Evolutionary conservation across 768 basidiomycete genomes (phyloP).

Genomic region (Leucosporidium yakuticum): DNA sequence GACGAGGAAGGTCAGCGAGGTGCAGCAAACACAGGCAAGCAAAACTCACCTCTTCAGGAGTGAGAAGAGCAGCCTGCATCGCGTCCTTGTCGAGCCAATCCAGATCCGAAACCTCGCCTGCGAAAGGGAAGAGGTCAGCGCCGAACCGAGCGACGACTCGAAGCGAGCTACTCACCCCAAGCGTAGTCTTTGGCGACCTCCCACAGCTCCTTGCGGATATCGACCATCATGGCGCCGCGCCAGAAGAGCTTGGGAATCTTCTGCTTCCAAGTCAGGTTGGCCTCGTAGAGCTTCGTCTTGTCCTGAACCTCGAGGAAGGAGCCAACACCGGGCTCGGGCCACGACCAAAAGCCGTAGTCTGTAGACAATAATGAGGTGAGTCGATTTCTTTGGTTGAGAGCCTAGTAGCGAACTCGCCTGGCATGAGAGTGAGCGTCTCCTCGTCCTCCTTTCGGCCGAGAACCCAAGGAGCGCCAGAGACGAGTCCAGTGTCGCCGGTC

Average conservation of each 20-base stretch:
- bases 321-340: constrained; percentile 29
- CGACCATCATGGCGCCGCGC: constrained; percentile 28
- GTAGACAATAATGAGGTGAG: too few species aligned
- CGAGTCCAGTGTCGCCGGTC: constrained; percentile 24
- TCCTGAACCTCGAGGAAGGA: constrained; percentile 21
- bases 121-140: background rate
- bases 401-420: background rate
- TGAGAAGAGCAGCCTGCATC: constrained; percentile 18
- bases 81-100: constrained; percentile 18
- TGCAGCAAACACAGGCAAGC: too few species aligned
- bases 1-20: too few species aligned
- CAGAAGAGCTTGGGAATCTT: constrained; percentile 32
- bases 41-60: background rate
- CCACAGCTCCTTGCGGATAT: constrained; percentile 28
- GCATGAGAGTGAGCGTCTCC: constrained; percentile 23
- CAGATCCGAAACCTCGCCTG: constrained; percentile 19
- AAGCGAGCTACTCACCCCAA: constrained; percentile 18
- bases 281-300: constrained; percentile 20
- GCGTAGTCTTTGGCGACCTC: constrained; percentile 10
- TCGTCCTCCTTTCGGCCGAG: constrained; percentile 13
- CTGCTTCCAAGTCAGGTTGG: constrained; percentile 21
- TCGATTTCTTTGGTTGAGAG: background rate
- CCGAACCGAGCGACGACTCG: background rate
- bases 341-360: constrained; percentile 23
- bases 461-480: constrained; percentile 25